Percentiles rank a stretch among this genome's conserved stretches.
phyloP scores from a whole-genome alignment of 2,329 filamentous ascomycete species.

The Aspergillus quadrilineatus region DNA sequence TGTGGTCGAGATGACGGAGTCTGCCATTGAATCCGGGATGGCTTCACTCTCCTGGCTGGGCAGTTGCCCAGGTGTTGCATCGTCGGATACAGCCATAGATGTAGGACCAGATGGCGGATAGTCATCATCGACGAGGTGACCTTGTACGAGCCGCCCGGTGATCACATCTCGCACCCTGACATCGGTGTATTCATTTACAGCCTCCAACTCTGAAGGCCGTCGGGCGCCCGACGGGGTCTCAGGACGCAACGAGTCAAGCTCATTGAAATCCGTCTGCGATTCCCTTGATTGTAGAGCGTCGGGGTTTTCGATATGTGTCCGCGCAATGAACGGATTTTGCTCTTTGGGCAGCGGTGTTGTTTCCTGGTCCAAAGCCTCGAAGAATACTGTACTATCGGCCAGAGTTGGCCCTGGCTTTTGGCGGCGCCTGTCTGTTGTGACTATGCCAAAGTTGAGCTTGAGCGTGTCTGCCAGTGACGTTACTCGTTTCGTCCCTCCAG shows the following conservation, averaged over 20 bases:
- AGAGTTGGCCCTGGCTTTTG: constrained; percentile 56
- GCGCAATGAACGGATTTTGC: constrained; percentile 29
- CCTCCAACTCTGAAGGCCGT: constrained; percentile 45
- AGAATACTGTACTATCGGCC: constrained; percentile 75
- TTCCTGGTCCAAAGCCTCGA: constrained; percentile 59
- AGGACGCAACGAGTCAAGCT: constrained; percentile 33
- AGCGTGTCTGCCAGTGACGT: constrained; percentile 93
- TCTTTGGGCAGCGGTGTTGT: constrained; percentile 25
- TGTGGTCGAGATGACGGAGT: constrained; percentile 74
- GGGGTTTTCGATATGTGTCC: constrained; percentile 22
- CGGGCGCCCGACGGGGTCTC: constrained; percentile 41
- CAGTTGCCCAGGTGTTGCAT: constrained; percentile 51
- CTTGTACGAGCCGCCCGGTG: constrained; percentile 84
- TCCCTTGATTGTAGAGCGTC: constrained; percentile 20
- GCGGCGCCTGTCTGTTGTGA: constrained; percentile 62
- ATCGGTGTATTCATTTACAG: constrained; percentile 65
- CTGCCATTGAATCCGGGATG: constrained; percentile 82
- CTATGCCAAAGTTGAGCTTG: constrained; percentile 96
- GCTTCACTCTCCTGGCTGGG: constrained; percentile 49
- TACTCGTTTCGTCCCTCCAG: constrained; percentile 93
- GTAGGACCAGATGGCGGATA: constrained; percentile 74
- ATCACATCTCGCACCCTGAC: constrained; percentile 85
- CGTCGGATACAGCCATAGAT: constrained; percentile 60
- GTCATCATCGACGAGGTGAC: constrained; percentile 92
- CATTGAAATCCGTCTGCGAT: constrained; percentile 15